phyloP scores from a whole-genome alignment of 2,329 filamentous ascomycete genomes.

The Beauveria varroae region DNA sequence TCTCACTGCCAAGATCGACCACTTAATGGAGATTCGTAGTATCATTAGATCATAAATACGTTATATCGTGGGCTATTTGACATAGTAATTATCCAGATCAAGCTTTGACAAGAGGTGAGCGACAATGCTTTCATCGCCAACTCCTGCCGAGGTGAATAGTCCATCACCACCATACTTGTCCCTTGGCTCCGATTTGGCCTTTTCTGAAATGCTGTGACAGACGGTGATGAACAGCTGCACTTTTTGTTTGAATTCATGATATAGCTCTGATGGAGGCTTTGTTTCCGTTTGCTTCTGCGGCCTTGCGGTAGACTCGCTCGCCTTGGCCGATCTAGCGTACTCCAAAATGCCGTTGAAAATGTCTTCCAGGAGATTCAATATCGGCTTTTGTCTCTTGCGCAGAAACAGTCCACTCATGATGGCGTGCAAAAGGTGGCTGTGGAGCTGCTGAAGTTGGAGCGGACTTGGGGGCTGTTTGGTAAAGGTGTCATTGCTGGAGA shows the following conservation, averaged over 20 bases:
- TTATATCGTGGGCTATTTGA: slow-evolving; percentile 15
- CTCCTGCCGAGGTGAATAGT: slow-evolving; percentile 25
- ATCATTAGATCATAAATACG: not conserved
- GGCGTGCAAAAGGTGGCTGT: slow-evolving; percentile 65
- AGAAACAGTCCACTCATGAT: slow-evolving; percentile 69
- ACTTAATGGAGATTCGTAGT: not conserved
- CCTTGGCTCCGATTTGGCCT: slow-evolving; percentile 34
- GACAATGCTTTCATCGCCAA: slow-evolving; percentile 50
- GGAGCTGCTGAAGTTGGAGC: slow-evolving; percentile 58
- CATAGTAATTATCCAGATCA: slow-evolving; percentile 65
- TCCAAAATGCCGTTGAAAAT: slow-evolving; percentile 66
- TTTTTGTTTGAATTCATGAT: slow-evolving; percentile 62
- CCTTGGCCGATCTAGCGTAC: slow-evolving; percentile 51
- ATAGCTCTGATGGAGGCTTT: slow-evolving; percentile 38
- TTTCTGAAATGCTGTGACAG: slow-evolving; percentile 60
- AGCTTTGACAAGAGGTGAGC: slow-evolving; percentile 60
- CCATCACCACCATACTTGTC: slow-evolving; percentile 21
- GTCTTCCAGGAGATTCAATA: slow-evolving; percentile 66
- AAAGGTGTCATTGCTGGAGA: not conserved
- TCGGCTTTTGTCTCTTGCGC: slow-evolving; percentile 65
- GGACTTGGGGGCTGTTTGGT: slow-evolving; percentile 40
- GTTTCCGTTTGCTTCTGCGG: slow-evolving; percentile 15
- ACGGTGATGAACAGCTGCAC: slow-evolving; percentile 67
- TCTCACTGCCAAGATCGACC: not conserved
- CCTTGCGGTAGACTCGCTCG: slow-evolving; percentile 27